These are phyloP conservation scores for Podaxis sp. DNA, from an alignment of 768 basidiomycete species.

Conservation along the genomic window DNA sequence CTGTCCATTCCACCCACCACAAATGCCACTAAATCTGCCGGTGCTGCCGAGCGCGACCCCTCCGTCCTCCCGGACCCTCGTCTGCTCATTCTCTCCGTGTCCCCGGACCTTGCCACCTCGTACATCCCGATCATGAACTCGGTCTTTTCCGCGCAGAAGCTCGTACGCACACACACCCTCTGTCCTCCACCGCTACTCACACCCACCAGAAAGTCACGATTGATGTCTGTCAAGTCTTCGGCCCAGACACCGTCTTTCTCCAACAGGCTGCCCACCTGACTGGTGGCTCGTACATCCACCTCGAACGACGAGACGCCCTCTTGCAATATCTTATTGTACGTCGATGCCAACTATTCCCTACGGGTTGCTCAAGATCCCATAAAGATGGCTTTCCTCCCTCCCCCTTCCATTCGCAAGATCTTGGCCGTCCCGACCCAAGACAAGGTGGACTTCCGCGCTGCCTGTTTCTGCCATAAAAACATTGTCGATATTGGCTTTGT, in stretches of 20 bases:
- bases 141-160: constrained; percentile 98
- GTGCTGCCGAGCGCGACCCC: constrained; percentile 29
- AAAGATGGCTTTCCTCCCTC: constrained; percentile 77
- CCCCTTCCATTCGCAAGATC: constrained; percentile 63
- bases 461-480: constrained; percentile 98
- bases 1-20: constrained; percentile 25
- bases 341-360: constrained; percentile 8
- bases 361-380: constrained; percentile 13
- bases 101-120: constrained; percentile 82
- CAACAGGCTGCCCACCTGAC: constrained; percentile 98
- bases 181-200: constrained; percentile 12
- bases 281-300: constrained; percentile 87
- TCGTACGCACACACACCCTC: constrained; percentile 49
- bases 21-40: constrained; percentile 24
- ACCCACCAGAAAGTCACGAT: constrained; percentile 84
- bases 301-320: constrained; percentile 78
- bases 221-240: constrained; percentile 91
- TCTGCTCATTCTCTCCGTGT: constrained; percentile 80
- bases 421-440: constrained; percentile 91
- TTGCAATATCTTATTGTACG: constrained; percentile 85
- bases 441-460: constrained; percentile 93
- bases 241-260: constrained; percentile 89
- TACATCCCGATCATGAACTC: constrained; percentile 99
- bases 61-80: constrained; percentile 35
- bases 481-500: constrained; percentile 97